Conservation (phyloP, 768 basidiomycete species). For the Suillus fuscotomentosus region DNA sequence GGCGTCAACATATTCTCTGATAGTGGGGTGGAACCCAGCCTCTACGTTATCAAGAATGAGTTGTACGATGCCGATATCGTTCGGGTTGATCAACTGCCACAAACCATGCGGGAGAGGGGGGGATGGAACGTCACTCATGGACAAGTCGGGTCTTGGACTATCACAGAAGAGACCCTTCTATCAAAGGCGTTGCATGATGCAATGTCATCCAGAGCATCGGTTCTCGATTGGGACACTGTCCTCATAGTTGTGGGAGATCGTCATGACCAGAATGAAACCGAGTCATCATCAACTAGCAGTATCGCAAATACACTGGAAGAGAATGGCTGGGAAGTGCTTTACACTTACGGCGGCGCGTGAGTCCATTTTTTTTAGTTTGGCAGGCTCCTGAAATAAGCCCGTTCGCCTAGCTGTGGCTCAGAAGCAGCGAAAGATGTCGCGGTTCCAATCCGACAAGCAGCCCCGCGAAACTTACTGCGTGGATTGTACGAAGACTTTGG, state of each 20-base stretch:
- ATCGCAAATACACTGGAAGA: constrained; percentile 32
- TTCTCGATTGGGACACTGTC: constrained; percentile 26
- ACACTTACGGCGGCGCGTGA: constrained; percentile 41
- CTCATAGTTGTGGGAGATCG: constrained; percentile 17
- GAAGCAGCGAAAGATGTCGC: constrained; percentile 40
- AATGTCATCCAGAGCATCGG: constrained; percentile 11
- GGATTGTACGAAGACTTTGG: constrained; percentile 40
- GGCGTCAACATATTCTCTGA: constrained; percentile 9
- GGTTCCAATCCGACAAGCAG: constrained; percentile 32
- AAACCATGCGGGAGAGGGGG: constrained; percentile 31
- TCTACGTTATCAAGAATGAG: constrained; percentile 35
- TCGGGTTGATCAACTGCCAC: constrained; percentile 37
- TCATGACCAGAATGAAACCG: constrained; percentile 18
- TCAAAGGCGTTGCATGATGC: constrained; percentile 15
- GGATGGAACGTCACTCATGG: constrained; percentile 23
- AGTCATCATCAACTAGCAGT: constrained; percentile 21
- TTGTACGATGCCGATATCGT: constrained; percentile 37
- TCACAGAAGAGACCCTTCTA: constrained; percentile 17
- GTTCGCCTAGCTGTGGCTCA: constrained; percentile 30
- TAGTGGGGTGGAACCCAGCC: constrained; percentile 18
- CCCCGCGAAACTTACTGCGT: constrained; percentile 30
- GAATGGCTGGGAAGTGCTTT: constrained; percentile 41
- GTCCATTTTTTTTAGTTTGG: constrained; percentile 14
- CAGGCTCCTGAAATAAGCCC: constrained; percentile 1
- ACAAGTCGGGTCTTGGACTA: constrained; percentile 14